These are phyloP conservation scores for Hyphodiscus sp. DNA, from an alignment of 2,329 filamentous ascomycete genomes.

Conservation along the genomic window DNA sequence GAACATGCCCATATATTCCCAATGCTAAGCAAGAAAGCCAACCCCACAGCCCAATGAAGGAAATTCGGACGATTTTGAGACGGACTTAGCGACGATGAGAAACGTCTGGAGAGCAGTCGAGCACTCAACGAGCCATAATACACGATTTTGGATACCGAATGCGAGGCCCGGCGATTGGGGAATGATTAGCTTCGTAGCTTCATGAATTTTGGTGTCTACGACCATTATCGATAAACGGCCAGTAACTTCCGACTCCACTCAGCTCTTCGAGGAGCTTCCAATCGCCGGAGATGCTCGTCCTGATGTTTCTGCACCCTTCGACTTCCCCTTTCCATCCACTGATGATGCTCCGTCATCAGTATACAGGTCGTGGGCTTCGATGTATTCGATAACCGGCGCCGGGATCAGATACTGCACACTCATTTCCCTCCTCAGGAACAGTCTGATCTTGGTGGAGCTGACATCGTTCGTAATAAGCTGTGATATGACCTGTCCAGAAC, in stretches of 20 bases:
- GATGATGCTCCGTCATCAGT: slow-evolving; percentile 36
- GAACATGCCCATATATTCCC: not conserved
- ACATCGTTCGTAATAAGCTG: slow-evolving; percentile 85
- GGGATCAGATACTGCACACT: slow-evolving; percentile 74
- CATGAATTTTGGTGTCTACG: not conserved
- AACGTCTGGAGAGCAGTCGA: not conserved
- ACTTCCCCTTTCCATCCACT: slow-evolving; percentile 20
- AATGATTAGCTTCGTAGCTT: too few relatives aligned
- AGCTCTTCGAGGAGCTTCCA: slow-evolving; percentile 14
- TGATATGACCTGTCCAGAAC: slow-evolving; percentile 51
- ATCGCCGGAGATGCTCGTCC: slow-evolving; percentile 12
- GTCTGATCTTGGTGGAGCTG: slow-evolving; percentile 73
- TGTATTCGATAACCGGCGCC: slow-evolving; percentile 67
- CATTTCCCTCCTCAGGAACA: slow-evolving; percentile 74
- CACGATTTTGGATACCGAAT: not conserved
- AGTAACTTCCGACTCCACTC: not conserved
- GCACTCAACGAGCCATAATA: not conserved
- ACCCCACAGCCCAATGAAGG: not conserved
- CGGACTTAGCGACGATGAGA: not conserved
- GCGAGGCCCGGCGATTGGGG: not conserved
- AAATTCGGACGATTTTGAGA: not conserved
- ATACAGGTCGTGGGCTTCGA: slow-evolving; percentile 61
- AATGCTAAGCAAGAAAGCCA: not conserved
- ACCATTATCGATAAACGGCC: not conserved
- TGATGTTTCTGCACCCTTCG: slow-evolving; percentile 13